A percentile compares a stretch with the other conserved stretches of the same genome.
Evolutionary conservation across 2,329 filamentous ascomycete genomes (phyloP).

Genomic region (Trichoderma aggressivum): DNA sequence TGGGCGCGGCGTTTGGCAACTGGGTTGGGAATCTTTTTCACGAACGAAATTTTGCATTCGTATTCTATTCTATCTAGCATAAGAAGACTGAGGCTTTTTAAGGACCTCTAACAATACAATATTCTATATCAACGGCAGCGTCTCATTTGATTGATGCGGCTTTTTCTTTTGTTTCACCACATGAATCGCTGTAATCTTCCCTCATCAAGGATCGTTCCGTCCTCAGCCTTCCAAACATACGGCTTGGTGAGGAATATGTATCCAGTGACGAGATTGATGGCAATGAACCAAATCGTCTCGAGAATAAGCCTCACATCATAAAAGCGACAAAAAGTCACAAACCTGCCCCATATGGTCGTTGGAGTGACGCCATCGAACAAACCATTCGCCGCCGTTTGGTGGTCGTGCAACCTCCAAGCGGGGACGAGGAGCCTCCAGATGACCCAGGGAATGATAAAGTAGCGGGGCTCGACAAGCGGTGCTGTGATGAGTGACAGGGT

Average conservation of each 20-base stretch:
- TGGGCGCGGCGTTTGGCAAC: constrained; percentile 4
- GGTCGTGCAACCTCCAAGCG: constrained; percentile 35
- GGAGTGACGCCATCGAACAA: not conserved
- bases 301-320: constrained; percentile 48
- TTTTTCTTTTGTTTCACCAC: constrained; percentile 53
- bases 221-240: constrained; percentile 61
- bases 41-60: not conserved
- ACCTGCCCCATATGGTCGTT: not conserved
- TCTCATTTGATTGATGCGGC: not conserved
- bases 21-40: not conserved
- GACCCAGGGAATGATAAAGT: constrained; percentile 94
- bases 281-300: constrained; percentile 68
- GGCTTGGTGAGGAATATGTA: constrained; percentile 67
- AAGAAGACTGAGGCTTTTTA: not conserved
- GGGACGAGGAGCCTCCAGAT: constrained; percentile 84
- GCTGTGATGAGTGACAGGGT: constrained; percentile 79
- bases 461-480: constrained; percentile 89
- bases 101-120: not conserved
- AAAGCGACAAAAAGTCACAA: constrained; percentile 17
- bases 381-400: not conserved
- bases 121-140: not conserved
- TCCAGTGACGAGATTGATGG: constrained; percentile 63
- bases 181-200: constrained; percentile 72
- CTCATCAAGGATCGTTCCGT: constrained; percentile 50
- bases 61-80: constrained; percentile 3